phyloP scores from a whole-genome alignment of 352 stramenopile genomes.

The Achlya hypogyna region DNA sequence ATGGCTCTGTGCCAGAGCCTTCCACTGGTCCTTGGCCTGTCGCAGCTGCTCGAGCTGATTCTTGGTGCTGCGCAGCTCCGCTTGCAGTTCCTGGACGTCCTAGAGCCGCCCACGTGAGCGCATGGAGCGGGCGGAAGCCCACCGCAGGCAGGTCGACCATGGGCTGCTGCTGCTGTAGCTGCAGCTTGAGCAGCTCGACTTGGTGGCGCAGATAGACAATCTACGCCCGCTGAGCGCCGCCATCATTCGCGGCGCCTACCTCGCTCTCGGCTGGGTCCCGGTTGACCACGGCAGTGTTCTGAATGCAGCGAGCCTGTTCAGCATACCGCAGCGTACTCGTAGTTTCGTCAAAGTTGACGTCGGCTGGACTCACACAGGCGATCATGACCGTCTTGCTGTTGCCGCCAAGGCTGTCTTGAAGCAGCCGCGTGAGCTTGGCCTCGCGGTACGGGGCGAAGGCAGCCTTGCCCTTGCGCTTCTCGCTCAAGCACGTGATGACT shows the following conservation, averaged over 20 bases:
- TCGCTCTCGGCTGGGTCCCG: slow-evolving; percentile 86
- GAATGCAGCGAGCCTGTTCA: slow-evolving; percentile 96
- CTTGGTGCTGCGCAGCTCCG: slow-evolving; percentile 19
- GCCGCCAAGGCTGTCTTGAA: slow-evolving; percentile 82
- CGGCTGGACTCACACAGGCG: slow-evolving; percentile 65
- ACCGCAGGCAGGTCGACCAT: neutral
- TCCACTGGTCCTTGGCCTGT: slow-evolving; percentile 56
- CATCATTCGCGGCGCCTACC: neutral
- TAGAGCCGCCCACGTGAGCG: neutral
- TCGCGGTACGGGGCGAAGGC: slow-evolving; percentile 83
- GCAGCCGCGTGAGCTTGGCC: slow-evolving; percentile 84
- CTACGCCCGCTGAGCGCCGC: neutral
- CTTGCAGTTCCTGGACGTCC: neutral
- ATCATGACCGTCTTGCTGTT: slow-evolving; percentile 91
- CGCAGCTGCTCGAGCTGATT: slow-evolving; percentile 39
- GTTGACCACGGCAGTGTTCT: slow-evolving; percentile 96
- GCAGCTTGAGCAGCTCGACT: slow-evolving; percentile 49
- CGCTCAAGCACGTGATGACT: slow-evolving; percentile 89
- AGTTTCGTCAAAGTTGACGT: slow-evolving; percentile 89
- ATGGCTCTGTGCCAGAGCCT: slow-evolving; percentile 39
- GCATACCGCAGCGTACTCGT: slow-evolving; percentile 94
- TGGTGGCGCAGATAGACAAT: slow-evolving; percentile 53
- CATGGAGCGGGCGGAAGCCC: neutral
- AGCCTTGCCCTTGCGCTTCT: slow-evolving; percentile 55
- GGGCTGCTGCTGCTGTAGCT: slow-evolving; percentile 37